These are phyloP conservation scores for Diaporthe caulivora DNA, from an alignment of 2,329 filamentous ascomycete species.

Conservation along the genomic window DNA sequence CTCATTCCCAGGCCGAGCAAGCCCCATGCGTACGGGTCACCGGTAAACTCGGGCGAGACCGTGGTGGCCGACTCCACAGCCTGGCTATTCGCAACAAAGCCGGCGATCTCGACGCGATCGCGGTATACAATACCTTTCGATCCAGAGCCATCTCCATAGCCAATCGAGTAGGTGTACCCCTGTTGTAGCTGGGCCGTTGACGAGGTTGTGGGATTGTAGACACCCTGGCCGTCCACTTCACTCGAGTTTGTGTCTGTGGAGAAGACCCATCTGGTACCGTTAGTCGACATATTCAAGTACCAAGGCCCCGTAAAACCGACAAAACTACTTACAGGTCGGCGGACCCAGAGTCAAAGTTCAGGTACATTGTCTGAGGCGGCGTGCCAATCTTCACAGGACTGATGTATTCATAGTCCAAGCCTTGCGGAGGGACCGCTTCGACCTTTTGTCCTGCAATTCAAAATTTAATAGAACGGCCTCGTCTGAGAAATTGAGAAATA, in stretches of 20 bases:
- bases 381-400: conserved; percentile 71
- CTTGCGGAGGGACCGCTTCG: conserved; percentile 49
- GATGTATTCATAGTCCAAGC: conserved; percentile 64
- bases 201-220: conserved; percentile 64
- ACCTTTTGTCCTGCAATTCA: neutral
- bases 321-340: conserved; percentile 63
- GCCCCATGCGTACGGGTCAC: conserved; percentile 43
- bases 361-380: conserved; percentile 64
- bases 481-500: neutral
- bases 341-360: conserved; percentile 77
- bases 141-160: conserved; percentile 72
- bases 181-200: conserved; percentile 56
- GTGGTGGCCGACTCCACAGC: conserved; percentile 48
- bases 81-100: conserved; percentile 48
- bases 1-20: conserved; percentile 48
- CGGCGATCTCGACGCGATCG: conserved; percentile 72
- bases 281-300: neutral
- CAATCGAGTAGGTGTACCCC: conserved; percentile 52
- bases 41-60: conserved; percentile 46
- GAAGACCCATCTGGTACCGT: conserved; percentile 67
- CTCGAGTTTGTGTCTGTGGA: conserved; percentile 64
- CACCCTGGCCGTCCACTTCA: conserved; percentile 62
- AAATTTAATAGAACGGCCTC: neutral
- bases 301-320: too few species aligned
- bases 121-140: conserved; percentile 73